Conservation (phyloP, 2,329 filamentous ascomycete species). For the Diaporthe capsici region DNA sequence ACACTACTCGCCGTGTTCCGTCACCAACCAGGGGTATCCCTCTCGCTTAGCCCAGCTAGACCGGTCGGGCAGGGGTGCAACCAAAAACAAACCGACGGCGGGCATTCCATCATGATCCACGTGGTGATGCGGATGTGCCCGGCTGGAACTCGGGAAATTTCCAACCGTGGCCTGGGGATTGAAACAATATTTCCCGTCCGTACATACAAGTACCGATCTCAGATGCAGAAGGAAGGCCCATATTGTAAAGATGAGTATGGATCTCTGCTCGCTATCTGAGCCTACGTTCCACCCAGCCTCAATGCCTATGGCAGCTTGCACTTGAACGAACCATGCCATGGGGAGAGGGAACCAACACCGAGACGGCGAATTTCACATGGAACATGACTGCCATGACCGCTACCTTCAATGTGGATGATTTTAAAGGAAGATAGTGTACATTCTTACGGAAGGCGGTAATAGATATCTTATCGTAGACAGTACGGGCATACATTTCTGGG, state of each 20-base stretch:
- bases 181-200: background rate
- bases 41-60: background rate
- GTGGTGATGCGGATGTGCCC: slow-evolving; percentile 13
- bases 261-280: background rate
- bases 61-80: slow-evolving; percentile 1
- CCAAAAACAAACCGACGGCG: background rate
- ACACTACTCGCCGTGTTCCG: too few relatives aligned
- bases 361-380: too few relatives aligned
- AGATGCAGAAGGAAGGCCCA: background rate
- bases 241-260: background rate
- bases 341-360: too few relatives aligned
- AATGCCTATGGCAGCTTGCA: background rate
- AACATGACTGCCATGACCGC: too few relatives aligned
- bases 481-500: too few relatives aligned
- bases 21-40: background rate
- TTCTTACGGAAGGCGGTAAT: too few relatives aligned
- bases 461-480: too few relatives aligned
- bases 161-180: background rate
- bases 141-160: background rate
- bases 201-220: background rate
- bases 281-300: too few relatives aligned
- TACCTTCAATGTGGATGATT: too few relatives aligned
- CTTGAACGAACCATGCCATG: background rate
- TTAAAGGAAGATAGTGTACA: too few relatives aligned
- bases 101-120: background rate